Evolutionary conservation across 2,329 filamentous ascomycete genomes (phyloP), one percentile per base, ranked within the genome.

Genomic region (Huntiella bhutanensis): DNA sequence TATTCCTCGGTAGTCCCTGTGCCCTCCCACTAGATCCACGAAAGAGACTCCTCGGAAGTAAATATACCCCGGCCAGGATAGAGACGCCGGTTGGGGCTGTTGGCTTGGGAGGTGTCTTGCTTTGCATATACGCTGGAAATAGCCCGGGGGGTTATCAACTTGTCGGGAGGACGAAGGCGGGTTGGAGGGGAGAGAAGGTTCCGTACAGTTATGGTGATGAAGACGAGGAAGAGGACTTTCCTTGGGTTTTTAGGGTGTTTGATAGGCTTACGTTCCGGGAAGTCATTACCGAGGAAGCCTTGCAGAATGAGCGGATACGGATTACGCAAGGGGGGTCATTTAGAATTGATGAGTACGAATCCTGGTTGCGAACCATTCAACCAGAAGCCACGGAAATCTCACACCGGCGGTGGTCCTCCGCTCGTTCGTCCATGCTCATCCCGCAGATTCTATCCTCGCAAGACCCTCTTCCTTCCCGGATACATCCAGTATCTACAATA

Each of bases 1-100:
- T 64, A n/a, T 64, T 61, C 49, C 55, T 62, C 47, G 61, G 60
- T 2, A 61, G 59, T 0, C 61, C 61, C 0, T 62, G 60, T 43
- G 54, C 59, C 0, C 53, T 63, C 11, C 60, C 60, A 3, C 49
- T 63, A 3, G 59, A 59, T 48, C 59, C 54, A 41, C 57, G 54
- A n/a, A 58, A 57, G 45, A 55, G 60, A 2, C 49, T 62, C 4
- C 59, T 61, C 10, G 59, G 59, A 7, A 60, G 58, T 19, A 62
- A 62, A 37, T 62, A 62, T 49, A 62, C 62, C 34, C 60, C 60
- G 1, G 60, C 60, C 1, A 54, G 60, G 1, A 60, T 59, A 4
- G 61, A 57, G 35, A 62, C 60, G 0, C 60, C 60, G n/a, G 53
- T 54, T 11, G 55, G 57, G 0, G 55, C 59, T 4, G 60, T 63